Base-by-base conservation (phyloP, 768 basidiomycete species). In the Macrocybe gigantea region DNA sequence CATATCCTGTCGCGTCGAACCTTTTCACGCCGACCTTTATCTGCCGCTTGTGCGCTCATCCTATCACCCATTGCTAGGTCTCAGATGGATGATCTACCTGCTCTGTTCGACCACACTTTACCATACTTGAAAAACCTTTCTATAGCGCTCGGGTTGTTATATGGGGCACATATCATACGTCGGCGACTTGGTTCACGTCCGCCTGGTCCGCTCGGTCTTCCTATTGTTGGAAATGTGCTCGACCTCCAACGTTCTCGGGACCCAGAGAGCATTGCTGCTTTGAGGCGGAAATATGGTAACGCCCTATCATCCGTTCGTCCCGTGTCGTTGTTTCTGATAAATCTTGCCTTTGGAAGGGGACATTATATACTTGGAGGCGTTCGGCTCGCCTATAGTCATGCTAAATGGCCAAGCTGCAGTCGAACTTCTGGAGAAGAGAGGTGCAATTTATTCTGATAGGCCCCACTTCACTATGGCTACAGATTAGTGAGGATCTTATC, bases 351-450 rank as follows among this genome's bases (percentile, higher is more conserved):
- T 11, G 29, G 2, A 31, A 56, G 54, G 57, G 6, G 52, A 52
- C 29, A 12, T 46, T 12, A 37, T 38, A 38, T 46, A 15, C 37
- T 22, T 46, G 45, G 45, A 46, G 22, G 45, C 39, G 12, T 56
- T 15, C 13, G n/a, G 31, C 5, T 36, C 44, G 36, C 51, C 54
- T 1, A 39, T 56, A 10, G 51, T 45, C 11, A 40, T 56, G 42
- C 48, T 56, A 11, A 56, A 56, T 44, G 43, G 41, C 35, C 44
- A 49, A 33, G 50, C 45, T n/a, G 52, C 55, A 7, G 41, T 56
- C 32, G 55, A 56, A 6, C 48, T 56, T 13, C 49, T 56, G 6
- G 55, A 56, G 22, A 56, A 56, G 38, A 52, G 55, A 29, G 52
- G 55, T 37, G 39, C 52, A 7, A 52, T 56, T 15, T 56, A 56